Percentiles rank a stretch among this genome's conserved stretches.
Conservation (phyloP, 257 asterid genomes). For the Verbascum thapsus region DNA sequence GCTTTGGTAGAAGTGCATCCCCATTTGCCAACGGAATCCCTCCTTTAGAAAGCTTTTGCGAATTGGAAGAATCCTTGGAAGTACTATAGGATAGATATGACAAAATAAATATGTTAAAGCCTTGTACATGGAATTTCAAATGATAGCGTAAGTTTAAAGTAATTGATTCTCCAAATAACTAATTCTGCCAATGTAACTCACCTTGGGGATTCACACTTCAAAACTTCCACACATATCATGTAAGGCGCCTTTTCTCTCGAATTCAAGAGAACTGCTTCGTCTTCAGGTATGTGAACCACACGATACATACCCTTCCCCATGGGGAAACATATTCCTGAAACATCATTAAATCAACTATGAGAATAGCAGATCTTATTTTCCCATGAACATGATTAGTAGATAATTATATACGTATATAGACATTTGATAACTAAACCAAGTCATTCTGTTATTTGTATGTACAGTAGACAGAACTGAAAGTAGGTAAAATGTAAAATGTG, state of each 20-base stretch:
- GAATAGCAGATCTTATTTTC: slow-evolving; percentile 16
- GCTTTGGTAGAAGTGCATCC: slow-evolving; percentile 90
- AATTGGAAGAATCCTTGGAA: slow-evolving; percentile 62
- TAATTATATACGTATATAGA: not conserved
- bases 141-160: slow-evolving; percentile 13
- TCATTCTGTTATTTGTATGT: not conserved
- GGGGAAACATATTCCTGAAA: slow-evolving; percentile 87
- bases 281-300: slow-evolving; percentile 95
- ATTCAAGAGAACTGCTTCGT: slow-evolving; percentile 96
- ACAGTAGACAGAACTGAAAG: slow-evolving; percentile 18
- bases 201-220: slow-evolving; percentile 86
- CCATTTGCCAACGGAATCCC: slow-evolving; percentile 99
- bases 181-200: slow-evolving; percentile 34
- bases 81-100: slow-evolving; percentile 48
- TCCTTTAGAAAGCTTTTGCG: slow-evolving; percentile 92
- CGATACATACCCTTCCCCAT: slow-evolving; percentile 96
- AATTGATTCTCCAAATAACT: slow-evolving; percentile 19
- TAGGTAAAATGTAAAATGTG: slow-evolving; percentile 12
- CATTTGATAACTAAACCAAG: slow-evolving; percentile 1
- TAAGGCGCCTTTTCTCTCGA: slow-evolving; percentile 99
- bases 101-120: slow-evolving; percentile 29
- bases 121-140: slow-evolving; percentile 12
- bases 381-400: slow-evolving; percentile 8
- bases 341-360: slow-evolving; percentile 33
- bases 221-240: slow-evolving; percentile 89